Conservation (phyloP, 257 asterid species). For the Solanum etuberosum region DNA sequence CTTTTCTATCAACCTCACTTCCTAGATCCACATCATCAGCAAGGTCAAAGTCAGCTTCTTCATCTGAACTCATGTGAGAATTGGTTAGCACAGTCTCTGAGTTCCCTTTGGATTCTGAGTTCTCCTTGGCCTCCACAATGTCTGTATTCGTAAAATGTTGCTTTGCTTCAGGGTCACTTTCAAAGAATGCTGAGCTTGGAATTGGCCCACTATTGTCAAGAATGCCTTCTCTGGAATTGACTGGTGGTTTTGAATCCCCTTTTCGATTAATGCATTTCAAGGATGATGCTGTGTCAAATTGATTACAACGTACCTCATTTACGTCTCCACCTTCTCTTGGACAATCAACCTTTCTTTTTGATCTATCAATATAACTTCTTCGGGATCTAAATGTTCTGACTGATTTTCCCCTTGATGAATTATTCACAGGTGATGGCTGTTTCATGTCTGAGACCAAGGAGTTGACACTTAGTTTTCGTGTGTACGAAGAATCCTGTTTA, state of each 20-base stretch:
- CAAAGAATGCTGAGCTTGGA: constrained; percentile 32
- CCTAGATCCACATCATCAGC: constrained; percentile 47
- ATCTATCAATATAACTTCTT: constrained; percentile 8
- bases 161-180: constrained; percentile 18
- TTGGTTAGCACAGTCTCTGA: constrained; percentile 14
- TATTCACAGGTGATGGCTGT: constrained; percentile 25
- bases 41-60: constrained; percentile 7
- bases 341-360: constrained; percentile 12
- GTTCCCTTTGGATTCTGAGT: constrained; percentile 16
- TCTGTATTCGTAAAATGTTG: constrained; percentile 10
- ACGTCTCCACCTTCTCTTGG: constrained; percentile 11
- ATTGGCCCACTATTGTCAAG: constrained; percentile 9
- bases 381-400: constrained; percentile 61
- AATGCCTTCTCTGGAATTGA: constrained; percentile 9
- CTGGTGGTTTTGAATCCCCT: constrained; percentile 12
- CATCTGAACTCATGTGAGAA: constrained; percentile 16
- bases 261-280: constrained; percentile 3
- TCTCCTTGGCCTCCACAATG: constrained; percentile 12
- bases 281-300: constrained; percentile 15
- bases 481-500: constrained; percentile 18
- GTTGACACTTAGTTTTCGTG: constrained; percentile 18
- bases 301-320: constrained; percentile 4
- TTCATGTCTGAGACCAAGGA: constrained; percentile 22
- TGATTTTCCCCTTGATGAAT: constrained; percentile 46
- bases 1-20: constrained; percentile 91